phyloP scores from a whole-genome alignment of 2,329 filamentous ascomycete species.

The Cytospora schulzeri region DNA sequence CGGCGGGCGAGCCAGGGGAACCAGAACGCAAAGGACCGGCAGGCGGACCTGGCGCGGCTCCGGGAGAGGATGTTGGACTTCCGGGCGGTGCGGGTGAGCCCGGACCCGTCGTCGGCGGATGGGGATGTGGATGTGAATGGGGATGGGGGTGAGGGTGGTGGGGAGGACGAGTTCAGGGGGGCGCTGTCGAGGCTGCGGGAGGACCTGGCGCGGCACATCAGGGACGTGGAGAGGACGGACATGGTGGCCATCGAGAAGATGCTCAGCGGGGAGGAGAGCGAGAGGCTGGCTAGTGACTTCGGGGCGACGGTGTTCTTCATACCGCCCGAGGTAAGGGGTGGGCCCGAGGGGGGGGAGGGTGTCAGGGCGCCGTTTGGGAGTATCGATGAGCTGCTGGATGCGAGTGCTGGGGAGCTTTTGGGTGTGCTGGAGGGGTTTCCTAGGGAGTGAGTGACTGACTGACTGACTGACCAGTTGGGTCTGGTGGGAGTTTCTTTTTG shows the following conservation, averaged over 20 bases:
- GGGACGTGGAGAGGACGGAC: constrained; percentile 16
- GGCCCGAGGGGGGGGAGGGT: background rate
- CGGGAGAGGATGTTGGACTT: background rate
- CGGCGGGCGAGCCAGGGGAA: constrained; percentile 16
- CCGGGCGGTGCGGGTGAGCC: background rate
- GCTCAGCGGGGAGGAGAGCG: constrained; percentile 17
- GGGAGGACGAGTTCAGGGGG: background rate
- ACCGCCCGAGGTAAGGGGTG: constrained; percentile 1
- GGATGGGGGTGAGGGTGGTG: too few relatives aligned
- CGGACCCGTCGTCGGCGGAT: too few relatives aligned
- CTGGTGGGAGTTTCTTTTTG: background rate
- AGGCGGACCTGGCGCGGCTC: constrained; percentile 3
- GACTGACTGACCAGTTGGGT: too few relatives aligned
- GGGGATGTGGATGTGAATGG: too few relatives aligned
- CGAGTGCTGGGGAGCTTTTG: constrained; percentile 1
- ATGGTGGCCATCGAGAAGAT: constrained; percentile 21
- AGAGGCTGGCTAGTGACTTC: constrained; percentile 21
- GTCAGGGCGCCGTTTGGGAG: constrained; percentile 10
- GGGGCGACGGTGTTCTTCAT: constrained; percentile 12
- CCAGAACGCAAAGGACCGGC: constrained; percentile 2
- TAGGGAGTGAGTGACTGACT: background rate
- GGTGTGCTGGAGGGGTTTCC: constrained; percentile 4
- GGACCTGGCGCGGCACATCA: constrained; percentile 14
- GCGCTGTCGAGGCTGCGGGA: background rate
- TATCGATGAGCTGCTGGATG: constrained; percentile 11